A percentile compares a stretch with the other conserved stretches of the same genome.
These are phyloP conservation scores for Serendipita sp. DNA, from an alignment of 1,284 basidiomycete species.

Conservation along the genomic window DNA sequence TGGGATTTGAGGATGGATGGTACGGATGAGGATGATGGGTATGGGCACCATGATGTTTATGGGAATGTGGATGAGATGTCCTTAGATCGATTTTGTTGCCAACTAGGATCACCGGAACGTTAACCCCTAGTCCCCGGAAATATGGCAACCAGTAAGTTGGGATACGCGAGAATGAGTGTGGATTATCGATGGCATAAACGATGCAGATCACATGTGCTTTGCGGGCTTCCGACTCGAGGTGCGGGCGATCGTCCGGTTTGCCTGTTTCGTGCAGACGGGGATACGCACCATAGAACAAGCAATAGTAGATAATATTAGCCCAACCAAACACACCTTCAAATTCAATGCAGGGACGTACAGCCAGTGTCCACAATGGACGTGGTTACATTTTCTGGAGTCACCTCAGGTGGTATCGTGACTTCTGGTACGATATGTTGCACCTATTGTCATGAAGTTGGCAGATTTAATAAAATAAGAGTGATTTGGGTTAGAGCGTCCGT, in stretches of 20 bases:
- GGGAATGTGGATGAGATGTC: conserved; percentile 34
- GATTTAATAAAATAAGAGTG: background rate
- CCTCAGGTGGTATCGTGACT: conserved; percentile 90
- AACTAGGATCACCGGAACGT: conserved; percentile 92
- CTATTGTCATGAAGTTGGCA: conserved; percentile 24
- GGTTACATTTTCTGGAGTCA: conserved; percentile 89
- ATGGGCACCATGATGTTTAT: background rate
- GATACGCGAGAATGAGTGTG: conserved; percentile 91
- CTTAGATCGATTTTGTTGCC: conserved; percentile 97
- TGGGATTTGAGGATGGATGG: background rate
- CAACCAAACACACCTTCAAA: background rate
- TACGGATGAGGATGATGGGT: background rate
- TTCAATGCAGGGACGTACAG: conserved; percentile 35
- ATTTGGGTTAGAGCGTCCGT: background rate
- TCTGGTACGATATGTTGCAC: conserved; percentile 87
- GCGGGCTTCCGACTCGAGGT: conserved; percentile 87
- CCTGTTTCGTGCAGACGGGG: conserved; percentile 27
- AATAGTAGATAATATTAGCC: conserved; percentile 1
- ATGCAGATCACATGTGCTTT: conserved; percentile 97
- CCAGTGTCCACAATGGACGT: conserved; percentile 93
- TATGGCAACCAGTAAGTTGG: conserved; percentile 98
- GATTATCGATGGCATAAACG: conserved; percentile 92
- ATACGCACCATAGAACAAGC: background rate
- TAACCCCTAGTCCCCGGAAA: conserved; percentile 88
- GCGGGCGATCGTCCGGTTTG: conserved; percentile 63